phyloP scores from a whole-genome alignment of 495 filamentous ascomycete species.

The Talaromyces ruber region DNA sequence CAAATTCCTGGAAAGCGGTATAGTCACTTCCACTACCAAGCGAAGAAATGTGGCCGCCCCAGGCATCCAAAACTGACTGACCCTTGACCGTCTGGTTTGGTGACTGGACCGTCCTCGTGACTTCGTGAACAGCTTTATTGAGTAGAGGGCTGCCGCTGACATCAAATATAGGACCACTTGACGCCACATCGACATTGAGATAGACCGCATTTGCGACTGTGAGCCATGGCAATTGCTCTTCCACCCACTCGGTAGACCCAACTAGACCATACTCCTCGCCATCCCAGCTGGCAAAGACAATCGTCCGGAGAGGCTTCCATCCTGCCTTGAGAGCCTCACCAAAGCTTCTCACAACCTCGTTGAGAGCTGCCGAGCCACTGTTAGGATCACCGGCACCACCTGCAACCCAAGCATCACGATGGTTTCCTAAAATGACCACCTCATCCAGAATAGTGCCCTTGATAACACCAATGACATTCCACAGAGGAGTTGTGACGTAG shows the following conservation, averaged over 20 bases:
- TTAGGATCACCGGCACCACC: constrained; percentile 81
- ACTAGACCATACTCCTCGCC: constrained; percentile 66
- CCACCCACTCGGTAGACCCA: constrained; percentile 68
- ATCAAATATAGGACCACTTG: constrained; percentile 38
- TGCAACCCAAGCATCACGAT: constrained; percentile 90
- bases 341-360: constrained; percentile 80
- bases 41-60: constrained; percentile 51
- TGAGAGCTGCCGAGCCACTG: constrained; percentile 80
- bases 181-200: constrained; percentile 62
- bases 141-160: constrained; percentile 61
- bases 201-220: constrained; percentile 63
- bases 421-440: constrained; percentile 88
- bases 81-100: constrained; percentile 60
- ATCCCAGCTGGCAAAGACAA: constrained; percentile 69
- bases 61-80: constrained; percentile 60
- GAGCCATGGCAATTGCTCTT: constrained; percentile 83
- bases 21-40: constrained; percentile 69
- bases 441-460: constrained; percentile 84
- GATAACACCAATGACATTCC: constrained; percentile 93
- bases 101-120: constrained; percentile 60
- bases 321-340: constrained; percentile 63
- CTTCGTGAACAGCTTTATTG: constrained; percentile 64
- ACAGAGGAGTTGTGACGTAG: constrained; percentile 80
- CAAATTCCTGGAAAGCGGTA: constrained; percentile 67
- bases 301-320: constrained; percentile 83